Evolutionary conservation across 805 yeast species (phyloP), one percentile per base, ranked within the genome.

Genomic region (Yarrowia sp.): DNA sequence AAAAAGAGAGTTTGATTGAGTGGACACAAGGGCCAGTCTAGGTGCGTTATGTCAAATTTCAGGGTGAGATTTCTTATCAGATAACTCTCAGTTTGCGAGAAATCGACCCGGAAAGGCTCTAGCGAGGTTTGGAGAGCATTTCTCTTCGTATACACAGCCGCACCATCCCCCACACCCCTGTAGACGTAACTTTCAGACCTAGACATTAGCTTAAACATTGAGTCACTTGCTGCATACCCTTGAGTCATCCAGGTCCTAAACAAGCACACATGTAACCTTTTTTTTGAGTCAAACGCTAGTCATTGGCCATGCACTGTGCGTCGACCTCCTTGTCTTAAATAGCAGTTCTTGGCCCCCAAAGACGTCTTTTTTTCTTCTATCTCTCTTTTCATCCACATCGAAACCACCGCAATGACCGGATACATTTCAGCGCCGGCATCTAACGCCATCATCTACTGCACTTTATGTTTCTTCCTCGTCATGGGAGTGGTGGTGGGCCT

Each of bases 401-500:
- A 16, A 8, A n/a, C 44, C 21, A 21, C 14, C 30, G 14, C 41
- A 56, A 41, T 58, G 51, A 19, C 41, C 12, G 63, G 63, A 21
- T 30, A 58, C 28, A 58, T 58, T 8, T 83, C 89, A 1, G 73
- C 71, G 43, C 81, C 79, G 69, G 87, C 85, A 12, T 77, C 90
- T 1, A 82, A 88, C 69, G 89, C 89, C 61, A 83, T 88, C 68
- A 79, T 86, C 24, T 88, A 86, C 75, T 74, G 82, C 24, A 81
- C 89, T 1, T 86, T 85, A 68, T 84, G 85, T 48, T 77, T 78
- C 4, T 75, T 85, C 71, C 77, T 88, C 65, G 73, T 81, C 22
- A 71, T 82, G 21, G 91, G 91, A 5, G 72, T 84, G 1, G 78
- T 72, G 4, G 79, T 85, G 16, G 96, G 96, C 0, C 88, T 81